Percentiles rank a stretch among this genome's conserved stretches.
These are phyloP conservation scores for Lipomyces lipofer DNA, from an alignment of 805 yeast species.

Conservation along the genomic window DNA sequence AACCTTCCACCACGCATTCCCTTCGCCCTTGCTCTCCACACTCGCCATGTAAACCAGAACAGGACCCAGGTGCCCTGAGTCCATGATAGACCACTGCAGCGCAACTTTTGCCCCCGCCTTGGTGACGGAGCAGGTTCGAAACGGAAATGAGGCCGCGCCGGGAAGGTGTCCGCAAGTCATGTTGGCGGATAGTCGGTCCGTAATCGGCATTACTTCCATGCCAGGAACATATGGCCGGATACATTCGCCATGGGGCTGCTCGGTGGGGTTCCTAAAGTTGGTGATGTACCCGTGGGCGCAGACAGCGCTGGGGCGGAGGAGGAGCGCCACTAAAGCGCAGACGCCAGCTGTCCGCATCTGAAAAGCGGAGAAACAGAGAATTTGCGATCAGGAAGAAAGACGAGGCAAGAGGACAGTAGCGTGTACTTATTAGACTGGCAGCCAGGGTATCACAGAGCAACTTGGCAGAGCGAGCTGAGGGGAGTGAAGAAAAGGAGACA, in stretches of 20 bases:
- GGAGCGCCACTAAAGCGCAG: too few species aligned
- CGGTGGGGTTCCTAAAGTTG: conserved; percentile 4
- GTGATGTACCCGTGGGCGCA: conserved; percentile 7
- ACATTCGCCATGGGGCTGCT: background rate
- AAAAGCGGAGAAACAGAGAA: too few species aligned
- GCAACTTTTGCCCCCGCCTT: conserved; percentile 1
- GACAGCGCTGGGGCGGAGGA: too few species aligned
- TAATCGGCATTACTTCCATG: background rate
- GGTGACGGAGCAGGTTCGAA: background rate
- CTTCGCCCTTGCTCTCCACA: conserved; percentile 2
- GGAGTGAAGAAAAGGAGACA: too few species aligned
- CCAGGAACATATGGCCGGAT: conserved; percentile 7
- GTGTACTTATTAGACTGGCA: too few species aligned
- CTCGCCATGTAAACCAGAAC: conserved; percentile 7
- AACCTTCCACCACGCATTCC: conserved; percentile 11
- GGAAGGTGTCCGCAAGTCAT: conserved; percentile 12
- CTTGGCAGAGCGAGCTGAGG: too few species aligned
- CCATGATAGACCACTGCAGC: conserved; percentile 10
- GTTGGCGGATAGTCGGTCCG: conserved; percentile 6
- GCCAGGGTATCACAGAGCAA: too few species aligned
- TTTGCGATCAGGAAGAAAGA: too few species aligned
- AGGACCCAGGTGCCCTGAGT: conserved; percentile 2
- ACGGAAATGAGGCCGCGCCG: background rate
- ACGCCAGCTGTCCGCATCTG: too few species aligned
- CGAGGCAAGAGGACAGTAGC: too few species aligned